Evolutionary conservation across 192 early-diverging fungal species (phyloP).

Genomic region (Entomortierella beljakovae): DNA sequence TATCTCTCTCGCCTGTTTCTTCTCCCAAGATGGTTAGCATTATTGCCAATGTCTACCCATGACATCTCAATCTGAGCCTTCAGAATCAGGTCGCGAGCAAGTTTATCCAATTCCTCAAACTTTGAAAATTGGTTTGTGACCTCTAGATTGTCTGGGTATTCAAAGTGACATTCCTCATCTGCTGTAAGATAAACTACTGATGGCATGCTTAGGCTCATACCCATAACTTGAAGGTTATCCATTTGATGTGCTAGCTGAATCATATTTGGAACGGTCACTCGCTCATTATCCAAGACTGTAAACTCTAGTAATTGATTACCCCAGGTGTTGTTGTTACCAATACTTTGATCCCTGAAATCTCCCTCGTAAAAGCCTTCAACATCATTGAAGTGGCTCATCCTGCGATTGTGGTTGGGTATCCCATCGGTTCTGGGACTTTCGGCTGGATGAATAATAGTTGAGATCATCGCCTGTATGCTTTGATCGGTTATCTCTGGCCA

Average conservation of each 20-base stretch:
- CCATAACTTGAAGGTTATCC: slow-evolving; percentile 37
- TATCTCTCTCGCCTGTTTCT: slow-evolving; percentile 6
- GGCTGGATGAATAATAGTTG: background rate
- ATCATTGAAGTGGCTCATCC: background rate
- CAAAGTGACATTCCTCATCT: too few relatives aligned
- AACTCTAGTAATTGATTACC: slow-evolving; percentile 21
- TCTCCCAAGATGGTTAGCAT: slow-evolving; percentile 22
- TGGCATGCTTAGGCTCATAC: slow-evolving; percentile 14
- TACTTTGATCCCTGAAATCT: too few relatives aligned
- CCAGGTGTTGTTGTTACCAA: slow-evolving; percentile 6
- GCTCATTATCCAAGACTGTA: slow-evolving; percentile 21
- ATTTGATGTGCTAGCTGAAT: slow-evolving; percentile 30
- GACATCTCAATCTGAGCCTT: slow-evolving; percentile 21
- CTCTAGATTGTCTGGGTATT: too few relatives aligned
- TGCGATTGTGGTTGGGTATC: too few relatives aligned
- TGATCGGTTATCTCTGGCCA: slow-evolving; percentile 38
- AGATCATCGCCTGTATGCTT: slow-evolving; percentile 26
- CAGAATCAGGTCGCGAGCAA: slow-evolving; percentile 14
- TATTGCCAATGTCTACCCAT: slow-evolving; percentile 28
- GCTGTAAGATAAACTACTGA: slow-evolving; percentile 7
- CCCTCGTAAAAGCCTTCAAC: background rate
- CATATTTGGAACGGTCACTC: slow-evolving; percentile 34
- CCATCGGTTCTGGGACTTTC: too few relatives aligned
- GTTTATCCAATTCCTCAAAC: too few relatives aligned
- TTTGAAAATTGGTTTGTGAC: too few relatives aligned